phyloP scores from a whole-genome alignment of 352 stramenopile genomes.

The Globisporangium echinulatum region DNA sequence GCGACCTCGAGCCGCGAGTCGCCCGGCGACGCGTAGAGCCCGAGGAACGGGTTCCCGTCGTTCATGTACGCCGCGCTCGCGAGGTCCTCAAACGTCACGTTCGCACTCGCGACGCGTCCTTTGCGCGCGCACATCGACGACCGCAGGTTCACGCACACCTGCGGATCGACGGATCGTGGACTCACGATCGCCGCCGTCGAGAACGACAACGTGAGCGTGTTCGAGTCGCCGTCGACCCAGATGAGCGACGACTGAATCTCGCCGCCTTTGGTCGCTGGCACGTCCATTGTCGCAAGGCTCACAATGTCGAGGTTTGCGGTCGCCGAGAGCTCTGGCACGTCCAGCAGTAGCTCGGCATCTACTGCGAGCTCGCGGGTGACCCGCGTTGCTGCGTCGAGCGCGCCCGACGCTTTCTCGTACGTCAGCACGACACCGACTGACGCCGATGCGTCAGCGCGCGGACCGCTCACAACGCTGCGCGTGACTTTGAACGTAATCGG shows the following conservation, averaged over 20 bases:
- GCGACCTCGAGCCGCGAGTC: slow-evolving; percentile 40
- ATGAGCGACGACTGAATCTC: slow-evolving; percentile 64
- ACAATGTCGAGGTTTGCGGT: slow-evolving; percentile 34
- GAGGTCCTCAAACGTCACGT: slow-evolving; percentile 35
- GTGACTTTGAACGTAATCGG: slow-evolving; percentile 52
- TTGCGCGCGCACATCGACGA: slow-evolving; percentile 44
- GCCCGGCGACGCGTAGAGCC: slow-evolving; percentile 53
- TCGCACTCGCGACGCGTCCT: slow-evolving; percentile 33
- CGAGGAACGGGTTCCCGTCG: slow-evolving; percentile 72
- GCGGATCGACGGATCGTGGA: slow-evolving; percentile 46
- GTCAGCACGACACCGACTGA: slow-evolving; percentile 43
- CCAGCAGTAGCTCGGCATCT: slow-evolving; percentile 19
- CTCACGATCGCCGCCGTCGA: slow-evolving; percentile 69
- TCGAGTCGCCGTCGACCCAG: slow-evolving; percentile 65
- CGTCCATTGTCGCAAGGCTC: slow-evolving; percentile 52
- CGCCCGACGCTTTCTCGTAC: slow-evolving; percentile 32
- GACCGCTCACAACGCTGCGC: slow-evolving; percentile 58
- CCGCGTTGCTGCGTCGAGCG: slow-evolving; percentile 3
- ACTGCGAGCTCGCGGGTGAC: slow-evolving; percentile 38
- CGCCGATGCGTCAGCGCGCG: slow-evolving; percentile 17
- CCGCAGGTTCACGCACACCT: slow-evolving; percentile 65
- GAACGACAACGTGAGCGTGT: slow-evolving; percentile 68
- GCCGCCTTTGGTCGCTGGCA: slow-evolving; percentile 32
- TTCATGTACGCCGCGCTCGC: slow-evolving; percentile 53
- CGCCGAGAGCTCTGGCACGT: slow-evolving; percentile 8